A percentile compares a stretch with the other conserved stretches of the same genome.
Conservation (phyloP, 768 basidiomycete species). For the Kwoniella mangroviensis region DNA sequence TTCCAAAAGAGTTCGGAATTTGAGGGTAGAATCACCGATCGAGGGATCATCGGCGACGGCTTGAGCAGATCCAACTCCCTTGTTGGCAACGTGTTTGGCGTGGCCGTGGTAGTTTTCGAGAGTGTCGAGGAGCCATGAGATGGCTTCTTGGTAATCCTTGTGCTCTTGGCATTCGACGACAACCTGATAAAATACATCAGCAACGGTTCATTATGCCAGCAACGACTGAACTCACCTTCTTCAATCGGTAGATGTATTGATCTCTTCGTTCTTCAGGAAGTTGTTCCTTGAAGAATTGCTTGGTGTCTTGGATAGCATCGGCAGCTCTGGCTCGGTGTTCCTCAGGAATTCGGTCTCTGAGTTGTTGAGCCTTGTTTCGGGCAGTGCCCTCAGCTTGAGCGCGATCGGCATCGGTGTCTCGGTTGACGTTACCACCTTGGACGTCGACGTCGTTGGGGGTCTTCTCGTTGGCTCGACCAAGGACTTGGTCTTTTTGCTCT, state of each 20-base stretch:
- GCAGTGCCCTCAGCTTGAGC: constrained; percentile 45
- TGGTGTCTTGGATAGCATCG: constrained; percentile 66
- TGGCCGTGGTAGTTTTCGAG: constrained; percentile 61
- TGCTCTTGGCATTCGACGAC: constrained; percentile 92
- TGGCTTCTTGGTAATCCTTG: constrained; percentile 78
- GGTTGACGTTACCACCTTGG: constrained; percentile 39
- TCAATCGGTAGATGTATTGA: constrained; percentile 88
- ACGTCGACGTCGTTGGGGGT: constrained; percentile 41
- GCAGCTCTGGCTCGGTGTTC: constrained; percentile 67
- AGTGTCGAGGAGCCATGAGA: constrained; percentile 61
- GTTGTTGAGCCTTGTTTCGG: constrained; percentile 54
- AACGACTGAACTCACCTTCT: constrained; percentile 67
- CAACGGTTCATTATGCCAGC: not conserved
- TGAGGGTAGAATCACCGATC: constrained; percentile 64
- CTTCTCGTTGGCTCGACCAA: constrained; percentile 51
- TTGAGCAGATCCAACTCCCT: constrained; percentile 56
- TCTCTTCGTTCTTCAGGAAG: constrained; percentile 90
- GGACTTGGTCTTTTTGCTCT: constrained; percentile 49
- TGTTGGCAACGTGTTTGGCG: constrained; percentile 60
- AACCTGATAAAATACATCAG: constrained; percentile 52
- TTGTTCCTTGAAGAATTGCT: constrained; percentile 75
- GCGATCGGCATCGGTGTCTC: constrained; percentile 27
- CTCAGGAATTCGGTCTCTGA: constrained; percentile 69
- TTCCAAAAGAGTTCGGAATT: constrained; percentile 82
- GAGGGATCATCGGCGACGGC: constrained; percentile 62